Evolutionary conservation across 768 basidiomycete species (phyloP).

Genomic region (Kockovaella imperatae): DNA sequence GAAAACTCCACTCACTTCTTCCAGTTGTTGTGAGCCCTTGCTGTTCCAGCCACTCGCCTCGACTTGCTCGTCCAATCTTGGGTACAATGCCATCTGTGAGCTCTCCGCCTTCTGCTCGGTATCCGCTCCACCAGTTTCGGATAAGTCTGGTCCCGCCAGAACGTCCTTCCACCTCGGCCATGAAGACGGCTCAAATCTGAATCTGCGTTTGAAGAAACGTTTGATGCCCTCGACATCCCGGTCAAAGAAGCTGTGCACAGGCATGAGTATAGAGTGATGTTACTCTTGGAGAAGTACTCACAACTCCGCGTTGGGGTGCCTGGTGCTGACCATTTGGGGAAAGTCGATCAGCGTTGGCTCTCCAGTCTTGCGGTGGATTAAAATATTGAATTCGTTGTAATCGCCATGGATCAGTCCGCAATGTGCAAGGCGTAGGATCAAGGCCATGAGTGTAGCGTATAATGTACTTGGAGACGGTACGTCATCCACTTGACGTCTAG

Average conservation of each 20-base stretch:
- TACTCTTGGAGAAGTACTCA: conserved; percentile 45
- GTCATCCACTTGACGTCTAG: conserved; percentile 67
- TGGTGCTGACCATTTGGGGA: conserved; percentile 97
- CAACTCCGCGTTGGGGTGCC: conserved; percentile 96
- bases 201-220: conserved; percentile 80
- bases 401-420: conserved; percentile 97
- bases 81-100: conserved; percentile 28
- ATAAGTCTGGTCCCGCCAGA: conserved; percentile 46
- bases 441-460: conserved; percentile 86
- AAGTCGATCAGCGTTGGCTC: conserved; percentile 94
- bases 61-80: conserved; percentile 78
- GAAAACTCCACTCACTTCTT: conserved; percentile 58
- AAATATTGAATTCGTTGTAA: conserved; percentile 98
- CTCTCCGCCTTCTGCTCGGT: conserved; percentile 10
- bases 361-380: conserved; percentile 66
- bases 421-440: conserved; percentile 87
- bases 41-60: conserved; percentile 88
- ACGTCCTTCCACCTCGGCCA: conserved; percentile 78
- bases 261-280: not conserved
- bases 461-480: conserved; percentile 78
- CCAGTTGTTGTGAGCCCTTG: conserved; percentile 70
- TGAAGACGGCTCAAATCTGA: conserved; percentile 80
- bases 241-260: conserved; percentile 78
- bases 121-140: conserved; percentile 5
- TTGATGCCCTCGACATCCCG: conserved; percentile 95